A percentile compares a stretch with the other conserved stretches of the same genome.
phyloP scores from a whole-genome alignment of 371 early-diverging fungal genomes.

The Funneliformis caledonium region DNA sequence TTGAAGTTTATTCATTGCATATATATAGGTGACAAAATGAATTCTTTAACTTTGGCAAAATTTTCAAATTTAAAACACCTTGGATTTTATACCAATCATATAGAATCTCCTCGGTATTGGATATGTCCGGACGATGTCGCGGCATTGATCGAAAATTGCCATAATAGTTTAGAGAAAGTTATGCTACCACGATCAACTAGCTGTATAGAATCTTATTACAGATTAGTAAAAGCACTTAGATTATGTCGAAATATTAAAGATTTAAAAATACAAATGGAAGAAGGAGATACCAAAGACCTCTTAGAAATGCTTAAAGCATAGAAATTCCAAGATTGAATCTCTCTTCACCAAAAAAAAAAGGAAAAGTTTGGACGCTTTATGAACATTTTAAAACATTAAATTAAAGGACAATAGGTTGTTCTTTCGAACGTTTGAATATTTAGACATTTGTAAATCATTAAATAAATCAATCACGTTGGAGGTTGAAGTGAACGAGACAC shows the following conservation, averaged over 20 bases:
- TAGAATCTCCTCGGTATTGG: background rate
- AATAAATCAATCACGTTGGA: conserved; percentile 7
- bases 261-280: background rate
- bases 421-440: background rate
- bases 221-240: conserved; percentile 11
- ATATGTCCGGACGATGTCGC: background rate
- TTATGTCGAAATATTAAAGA: background rate
- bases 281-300: background rate
- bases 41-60: background rate
- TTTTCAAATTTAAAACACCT: conserved; percentile 3
- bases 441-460: background rate
- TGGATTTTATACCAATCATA: conserved; percentile 4
- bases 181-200: background rate
- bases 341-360: background rate
- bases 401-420: conserved; percentile 1
- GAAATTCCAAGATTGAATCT: background rate
- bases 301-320: background rate
- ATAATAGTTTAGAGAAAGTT: conserved; percentile 13
- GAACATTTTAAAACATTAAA: background rate
- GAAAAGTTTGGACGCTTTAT: background rate
- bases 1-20: conserved; percentile 8
- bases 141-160: background rate
- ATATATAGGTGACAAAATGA: conserved; percentile 4
- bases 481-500: background rate
- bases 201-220: background rate